Percentiles rank a stretch among this genome's conserved stretches.
These are phyloP conservation scores for Solioccasus polychromus DNA, from an alignment of 768 basidiomycete genomes.

Conservation along the genomic window DNA sequence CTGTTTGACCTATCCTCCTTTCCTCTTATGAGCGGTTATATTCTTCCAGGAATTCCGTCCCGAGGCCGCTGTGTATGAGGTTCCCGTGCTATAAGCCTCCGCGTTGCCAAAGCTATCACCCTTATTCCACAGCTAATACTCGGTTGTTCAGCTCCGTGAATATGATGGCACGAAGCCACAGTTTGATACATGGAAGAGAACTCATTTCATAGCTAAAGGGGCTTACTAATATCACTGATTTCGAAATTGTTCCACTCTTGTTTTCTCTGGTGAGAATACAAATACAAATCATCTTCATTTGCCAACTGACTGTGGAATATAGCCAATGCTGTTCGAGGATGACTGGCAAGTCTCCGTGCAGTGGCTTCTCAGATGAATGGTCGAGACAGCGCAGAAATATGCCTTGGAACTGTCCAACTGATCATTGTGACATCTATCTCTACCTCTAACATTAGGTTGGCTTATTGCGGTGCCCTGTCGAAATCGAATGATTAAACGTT, in stretches of 20 bases:
- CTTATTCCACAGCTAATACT: slow-evolving; percentile 12
- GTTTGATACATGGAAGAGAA: background rate
- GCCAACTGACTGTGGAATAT: slow-evolving; percentile 4
- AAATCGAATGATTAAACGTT: background rate
- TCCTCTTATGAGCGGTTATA: slow-evolving; percentile 15
- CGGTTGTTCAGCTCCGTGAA: background rate
- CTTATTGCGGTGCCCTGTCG: slow-evolving; percentile 12
- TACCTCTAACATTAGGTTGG: background rate
- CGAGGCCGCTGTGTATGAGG: slow-evolving; percentile 14
- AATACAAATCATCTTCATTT: background rate
- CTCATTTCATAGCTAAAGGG: slow-evolving; percentile 15
- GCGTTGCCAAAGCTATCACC: slow-evolving; percentile 18
- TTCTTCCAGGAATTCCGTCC: slow-evolving; percentile 7
- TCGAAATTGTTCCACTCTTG: slow-evolving; percentile 4
- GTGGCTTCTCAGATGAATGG: slow-evolving; percentile 22
- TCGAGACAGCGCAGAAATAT: slow-evolving; percentile 6
- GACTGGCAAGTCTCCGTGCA: slow-evolving; percentile 18
- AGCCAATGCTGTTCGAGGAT: slow-evolving; percentile 17
- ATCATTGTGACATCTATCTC: slow-evolving; percentile 15
- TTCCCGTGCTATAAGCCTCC: slow-evolving; percentile 22
- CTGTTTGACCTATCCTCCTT: slow-evolving; percentile 1
- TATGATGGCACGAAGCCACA: slow-evolving; percentile 9
- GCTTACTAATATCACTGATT: slow-evolving; percentile 8
- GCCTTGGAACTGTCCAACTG: slow-evolving; percentile 18
- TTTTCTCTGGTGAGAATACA: slow-evolving; percentile 15